phyloP scores from a whole-genome alignment of 1,284 basidiomycete species.

The Ganoderma lucidum region DNA sequence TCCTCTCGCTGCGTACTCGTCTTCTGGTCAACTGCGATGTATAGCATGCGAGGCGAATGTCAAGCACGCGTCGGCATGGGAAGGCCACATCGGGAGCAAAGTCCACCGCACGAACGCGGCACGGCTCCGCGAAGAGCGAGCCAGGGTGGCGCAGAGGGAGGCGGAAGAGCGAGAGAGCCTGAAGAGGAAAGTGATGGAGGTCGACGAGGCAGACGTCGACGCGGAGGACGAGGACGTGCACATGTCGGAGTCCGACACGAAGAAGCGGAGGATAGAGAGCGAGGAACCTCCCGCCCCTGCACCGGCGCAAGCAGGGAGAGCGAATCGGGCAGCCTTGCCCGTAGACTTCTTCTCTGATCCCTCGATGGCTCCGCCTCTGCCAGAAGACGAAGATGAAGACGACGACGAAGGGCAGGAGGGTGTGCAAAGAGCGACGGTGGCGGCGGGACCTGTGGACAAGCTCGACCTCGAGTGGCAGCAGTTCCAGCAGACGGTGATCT shows the following conservation, averaged over 20 bases:
- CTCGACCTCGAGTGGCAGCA: constrained; percentile 74
- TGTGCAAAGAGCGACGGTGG: constrained; percentile 27
- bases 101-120: constrained; percentile 70
- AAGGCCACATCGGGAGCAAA: constrained; percentile 85
- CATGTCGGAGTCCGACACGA: constrained; percentile 18
- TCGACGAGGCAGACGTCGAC: constrained; percentile 46
- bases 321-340: constrained; percentile 53
- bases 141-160: constrained; percentile 41
- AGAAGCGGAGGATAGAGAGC: constrained; percentile 29
- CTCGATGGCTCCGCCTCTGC: constrained; percentile 54
- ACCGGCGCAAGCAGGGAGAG: constrained; percentile 1
- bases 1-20: constrained; percentile 73
- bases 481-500: constrained; percentile 71
- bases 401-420: constrained; percentile 38
- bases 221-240: constrained; percentile 28
- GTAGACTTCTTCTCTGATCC: constrained; percentile 84
- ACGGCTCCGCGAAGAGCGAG: constrained; percentile 58
- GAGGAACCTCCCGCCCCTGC: constrained; percentile 24
- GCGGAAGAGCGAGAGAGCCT: constrained; percentile 34
- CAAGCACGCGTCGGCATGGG: constrained; percentile 84
- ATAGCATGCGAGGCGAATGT: constrained; percentile 66
- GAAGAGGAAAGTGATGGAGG: constrained; percentile 55
- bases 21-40: constrained; percentile 73
- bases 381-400: constrained; percentile 55
- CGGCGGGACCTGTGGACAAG: constrained; percentile 37